Conservation (phyloP, 139 green algal genomes). For the Closterium sp. region DNA sequence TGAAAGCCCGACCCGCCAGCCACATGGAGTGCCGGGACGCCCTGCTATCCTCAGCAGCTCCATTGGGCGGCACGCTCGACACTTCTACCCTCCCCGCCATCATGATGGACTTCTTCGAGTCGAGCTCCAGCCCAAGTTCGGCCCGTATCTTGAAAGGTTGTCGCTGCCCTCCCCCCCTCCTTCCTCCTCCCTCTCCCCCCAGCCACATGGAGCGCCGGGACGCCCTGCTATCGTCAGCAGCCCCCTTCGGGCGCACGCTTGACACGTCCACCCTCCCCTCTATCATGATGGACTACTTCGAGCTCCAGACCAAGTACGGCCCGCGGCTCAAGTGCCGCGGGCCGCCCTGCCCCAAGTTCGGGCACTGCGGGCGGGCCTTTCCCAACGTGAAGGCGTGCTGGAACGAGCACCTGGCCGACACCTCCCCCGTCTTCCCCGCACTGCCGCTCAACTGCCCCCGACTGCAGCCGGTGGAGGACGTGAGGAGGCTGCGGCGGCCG, state of each 20-base stretch:
- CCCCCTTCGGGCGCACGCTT: not conserved
- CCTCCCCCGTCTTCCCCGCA: not conserved
- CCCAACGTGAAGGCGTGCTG: not conserved
- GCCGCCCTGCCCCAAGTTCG: not conserved
- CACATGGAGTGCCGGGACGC: too few relatives aligned
- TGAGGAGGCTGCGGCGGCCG: not conserved
- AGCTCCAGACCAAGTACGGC: not conserved
- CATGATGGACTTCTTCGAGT: too few relatives aligned
- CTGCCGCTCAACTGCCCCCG: not conserved
- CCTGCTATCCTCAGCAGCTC: too few relatives aligned
- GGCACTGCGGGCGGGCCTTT: not conserved
- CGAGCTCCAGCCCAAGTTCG: too few relatives aligned
- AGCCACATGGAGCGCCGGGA: not conserved
- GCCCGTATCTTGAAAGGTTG: too few relatives aligned
- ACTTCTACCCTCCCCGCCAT: too few relatives aligned
- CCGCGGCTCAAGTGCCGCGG: not conserved
- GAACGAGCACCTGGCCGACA: not conserved
- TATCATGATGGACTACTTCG: not conserved
- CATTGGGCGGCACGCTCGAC: too few relatives aligned
- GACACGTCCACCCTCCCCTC: not conserved
- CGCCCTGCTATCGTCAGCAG: not conserved
- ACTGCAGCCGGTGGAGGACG: not conserved
- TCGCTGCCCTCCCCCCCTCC: too few relatives aligned
- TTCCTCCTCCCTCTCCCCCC: not conserved
- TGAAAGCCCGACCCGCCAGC: too few relatives aligned